Conservation (phyloP, 371 early-diverging fungal genomes). For the Apophysomyces trapeziformis region DNA sequence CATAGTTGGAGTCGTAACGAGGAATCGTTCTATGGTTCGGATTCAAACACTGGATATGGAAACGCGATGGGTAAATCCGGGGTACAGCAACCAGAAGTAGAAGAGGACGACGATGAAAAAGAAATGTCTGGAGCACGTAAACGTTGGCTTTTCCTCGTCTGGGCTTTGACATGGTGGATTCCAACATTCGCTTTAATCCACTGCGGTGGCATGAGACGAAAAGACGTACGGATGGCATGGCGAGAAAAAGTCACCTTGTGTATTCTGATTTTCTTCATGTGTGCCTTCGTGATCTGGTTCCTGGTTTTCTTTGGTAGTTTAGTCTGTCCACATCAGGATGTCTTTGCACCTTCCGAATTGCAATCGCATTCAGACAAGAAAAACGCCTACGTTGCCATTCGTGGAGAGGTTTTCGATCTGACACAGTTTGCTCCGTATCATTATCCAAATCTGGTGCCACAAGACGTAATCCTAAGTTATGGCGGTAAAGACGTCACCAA, state of each 20-base stretch:
- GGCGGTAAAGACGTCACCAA: slow-evolving; percentile 69
- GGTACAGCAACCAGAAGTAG: slow-evolving; percentile 40
- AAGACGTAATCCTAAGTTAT: slow-evolving; percentile 59
- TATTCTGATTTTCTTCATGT: slow-evolving; percentile 82
- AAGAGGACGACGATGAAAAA: slow-evolving; percentile 35
- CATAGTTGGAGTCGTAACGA: slow-evolving; percentile 29
- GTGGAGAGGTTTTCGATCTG: slow-evolving; percentile 79
- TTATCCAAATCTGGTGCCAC: slow-evolving; percentile 54
- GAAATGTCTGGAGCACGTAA: slow-evolving; percentile 51
- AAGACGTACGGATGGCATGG: slow-evolving; percentile 93
- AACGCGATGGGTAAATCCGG: slow-evolving; percentile 6
- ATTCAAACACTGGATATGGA: slow-evolving; percentile 23
- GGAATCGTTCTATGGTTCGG: slow-evolving; percentile 30
- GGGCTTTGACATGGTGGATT: slow-evolving; percentile 89
- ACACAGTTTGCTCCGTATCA: slow-evolving; percentile 63
- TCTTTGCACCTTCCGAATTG: slow-evolving; percentile 67
- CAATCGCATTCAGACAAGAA: slow-evolving; percentile 46
- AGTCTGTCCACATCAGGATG: slow-evolving; percentile 86
- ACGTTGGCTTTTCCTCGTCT: slow-evolving; percentile 85
- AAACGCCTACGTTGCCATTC: slow-evolving; percentile 60
- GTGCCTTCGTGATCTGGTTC: slow-evolving; percentile 85
- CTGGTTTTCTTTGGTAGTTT: slow-evolving; percentile 86
- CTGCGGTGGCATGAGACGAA: slow-evolving; percentile 79
- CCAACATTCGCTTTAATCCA: slow-evolving; percentile 67
- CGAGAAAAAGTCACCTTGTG: slow-evolving; percentile 95